Conservation (phyloP, 164 flowering plant genomes). For the Sedum album region DNA sequence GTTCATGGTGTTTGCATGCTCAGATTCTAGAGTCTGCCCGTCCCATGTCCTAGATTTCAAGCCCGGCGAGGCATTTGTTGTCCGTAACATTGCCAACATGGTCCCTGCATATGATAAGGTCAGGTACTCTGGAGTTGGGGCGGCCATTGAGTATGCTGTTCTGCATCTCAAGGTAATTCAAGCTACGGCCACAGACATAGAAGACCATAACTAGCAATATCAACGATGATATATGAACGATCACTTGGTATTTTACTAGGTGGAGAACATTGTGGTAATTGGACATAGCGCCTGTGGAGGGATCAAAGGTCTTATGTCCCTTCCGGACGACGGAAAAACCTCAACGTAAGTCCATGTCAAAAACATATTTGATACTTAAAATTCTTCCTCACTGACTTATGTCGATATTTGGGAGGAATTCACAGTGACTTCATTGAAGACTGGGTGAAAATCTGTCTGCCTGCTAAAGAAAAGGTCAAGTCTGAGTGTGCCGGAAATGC, state of each 20-base stretch:
- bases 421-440: slow-evolving; percentile 65
- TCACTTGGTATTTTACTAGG: slow-evolving; percentile 21
- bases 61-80: slow-evolving; percentile 48
- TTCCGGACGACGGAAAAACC: neutral
- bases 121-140: slow-evolving; percentile 33
- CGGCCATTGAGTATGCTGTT: slow-evolving; percentile 50
- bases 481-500: slow-evolving; percentile 17
- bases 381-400: neutral
- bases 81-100: slow-evolving; percentile 46
- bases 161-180: slow-evolving; percentile 57
- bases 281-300: slow-evolving; percentile 62
- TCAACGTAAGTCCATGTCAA: neutral
- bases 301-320: slow-evolving; percentile 42
- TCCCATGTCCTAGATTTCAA: slow-evolving; percentile 44
- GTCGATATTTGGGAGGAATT: neutral
- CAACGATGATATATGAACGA: too few relatives aligned
- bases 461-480: slow-evolving; percentile 50
- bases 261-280: slow-evolving; percentile 40
- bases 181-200: neutral
- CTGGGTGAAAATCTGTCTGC: slow-evolving; percentile 55
- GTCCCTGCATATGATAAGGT: slow-evolving; percentile 36
- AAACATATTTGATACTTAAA: neutral
- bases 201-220: too few relatives aligned
- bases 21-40: slow-evolving; percentile 49
- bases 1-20: slow-evolving; percentile 53